These are phyloP conservation scores for Coniochaeta ligniaria DNA, from an alignment of 2,329 filamentous ascomycete genomes.

Conservation along the genomic window DNA sequence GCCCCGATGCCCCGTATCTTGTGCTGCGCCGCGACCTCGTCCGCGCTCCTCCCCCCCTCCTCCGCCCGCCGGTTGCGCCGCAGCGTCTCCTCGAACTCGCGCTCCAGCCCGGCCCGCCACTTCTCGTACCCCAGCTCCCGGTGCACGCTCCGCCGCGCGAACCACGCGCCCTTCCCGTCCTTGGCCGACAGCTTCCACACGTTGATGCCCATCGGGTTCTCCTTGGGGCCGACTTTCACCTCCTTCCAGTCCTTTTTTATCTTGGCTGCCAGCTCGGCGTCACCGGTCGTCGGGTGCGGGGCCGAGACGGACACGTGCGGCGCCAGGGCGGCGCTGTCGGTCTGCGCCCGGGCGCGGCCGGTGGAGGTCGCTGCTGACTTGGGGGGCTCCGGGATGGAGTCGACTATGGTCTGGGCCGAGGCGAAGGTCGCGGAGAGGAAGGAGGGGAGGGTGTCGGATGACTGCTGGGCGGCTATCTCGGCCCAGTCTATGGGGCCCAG, in stretches of 20 bases:
- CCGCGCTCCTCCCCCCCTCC: conserved; percentile 24
- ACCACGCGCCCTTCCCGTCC: conserved; percentile 85
- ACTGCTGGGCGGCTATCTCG: conserved; percentile 4
- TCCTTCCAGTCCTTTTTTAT: conserved; percentile 87
- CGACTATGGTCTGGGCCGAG: conserved; percentile 13
- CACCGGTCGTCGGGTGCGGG: conserved; percentile 21
- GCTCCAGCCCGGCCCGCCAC: conserved; percentile 70
- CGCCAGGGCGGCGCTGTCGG: conserved; percentile 26
- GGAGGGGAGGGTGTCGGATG: conserved; percentile 3
- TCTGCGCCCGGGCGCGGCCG: conserved; percentile 34
- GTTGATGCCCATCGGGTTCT: conserved; percentile 68
- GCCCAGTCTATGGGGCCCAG: conserved; percentile 14
- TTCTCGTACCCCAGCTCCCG: conserved; percentile 68
- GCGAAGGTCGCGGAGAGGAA: conserved; percentile 12
- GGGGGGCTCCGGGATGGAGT: conserved; percentile 14
- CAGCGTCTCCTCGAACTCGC: conserved; percentile 74
- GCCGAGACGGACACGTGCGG: conserved; percentile 23
- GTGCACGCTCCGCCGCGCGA: conserved; percentile 77
- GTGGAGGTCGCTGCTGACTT: conserved; percentile 7
- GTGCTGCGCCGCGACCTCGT: conserved; percentile 62
- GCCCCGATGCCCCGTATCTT: conserved; percentile 81
- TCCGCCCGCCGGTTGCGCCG: conserved; percentile 1
- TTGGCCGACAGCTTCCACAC: conserved; percentile 75
- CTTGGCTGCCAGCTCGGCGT: conserved; percentile 39
- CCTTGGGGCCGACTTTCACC: conserved; percentile 60